Evolutionary conservation across 1,284 basidiomycete species (phyloP).

Genomic region (Ustilago sp.): DNA sequence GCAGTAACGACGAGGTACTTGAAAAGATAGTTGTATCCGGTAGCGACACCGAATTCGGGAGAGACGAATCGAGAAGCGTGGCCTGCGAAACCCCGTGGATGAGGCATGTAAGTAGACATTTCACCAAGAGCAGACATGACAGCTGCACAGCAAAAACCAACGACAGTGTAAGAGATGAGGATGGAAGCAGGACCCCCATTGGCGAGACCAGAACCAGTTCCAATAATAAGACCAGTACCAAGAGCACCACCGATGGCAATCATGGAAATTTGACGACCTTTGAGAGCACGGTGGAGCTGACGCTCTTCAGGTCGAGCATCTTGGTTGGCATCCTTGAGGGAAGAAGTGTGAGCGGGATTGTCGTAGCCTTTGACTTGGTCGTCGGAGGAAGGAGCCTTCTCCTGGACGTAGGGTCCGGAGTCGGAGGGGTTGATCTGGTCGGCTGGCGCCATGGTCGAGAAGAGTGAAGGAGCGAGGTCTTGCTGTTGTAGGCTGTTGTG

Average conservation of each 20-base stretch:
- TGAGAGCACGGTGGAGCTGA: constrained; percentile 71
- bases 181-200: constrained; percentile 71
- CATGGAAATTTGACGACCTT: constrained; percentile 75
- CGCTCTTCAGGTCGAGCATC: constrained; percentile 43
- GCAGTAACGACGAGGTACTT: constrained; percentile 44
- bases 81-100: constrained; percentile 70
- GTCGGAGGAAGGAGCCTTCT: constrained; percentile 25
- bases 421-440: constrained; percentile 19
- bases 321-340: constrained; percentile 19
- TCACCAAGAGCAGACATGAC: constrained; percentile 69
- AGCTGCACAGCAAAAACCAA: constrained; percentile 53
- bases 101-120: constrained; percentile 72
- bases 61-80: constrained; percentile 72
- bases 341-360: constrained; percentile 16
- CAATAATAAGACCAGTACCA: constrained; percentile 80
- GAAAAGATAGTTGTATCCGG: constrained; percentile 59
- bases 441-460: constrained; percentile 14
- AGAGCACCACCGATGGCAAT: constrained; percentile 69
- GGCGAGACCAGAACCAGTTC: constrained; percentile 72
- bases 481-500: neutral
- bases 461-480: neutral
- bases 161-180: constrained; percentile 71
- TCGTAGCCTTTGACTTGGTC: constrained; percentile 36
- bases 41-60: constrained; percentile 70
- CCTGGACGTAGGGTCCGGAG: constrained; percentile 20